Evolutionary conservation across 2,329 filamentous ascomycete genomes (phyloP), one percentile per base, ranked within the genome.

Genomic region (Hawksworthiomyces lignivorus): DNA sequence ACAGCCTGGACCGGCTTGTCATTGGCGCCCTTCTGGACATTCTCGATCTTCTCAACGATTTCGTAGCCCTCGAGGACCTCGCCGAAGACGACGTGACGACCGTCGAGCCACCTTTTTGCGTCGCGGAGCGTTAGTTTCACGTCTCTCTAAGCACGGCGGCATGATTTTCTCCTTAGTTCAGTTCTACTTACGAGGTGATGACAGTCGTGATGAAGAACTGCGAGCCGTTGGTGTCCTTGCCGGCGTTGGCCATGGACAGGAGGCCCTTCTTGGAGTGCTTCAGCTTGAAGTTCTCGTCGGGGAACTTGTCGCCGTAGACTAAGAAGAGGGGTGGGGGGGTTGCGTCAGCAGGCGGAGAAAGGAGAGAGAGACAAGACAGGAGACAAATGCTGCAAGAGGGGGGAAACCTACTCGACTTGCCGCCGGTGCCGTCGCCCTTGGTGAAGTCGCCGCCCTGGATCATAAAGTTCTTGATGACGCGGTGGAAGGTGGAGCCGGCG

Each of bases 221-320:
- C 45, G 82, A 87, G 60, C 86, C 85, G 61, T 89, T 89, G 72
- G 86, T 92, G 65, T 92, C 84, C 63, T 80, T 77, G 63, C 85
- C 85, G 47, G 84, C 77, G 68, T 89, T 89, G 65, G 84, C 86
- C 86, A 87, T 92, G 65, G 83, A 87, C 52, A 92, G 70, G 39
- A 87, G 69, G 57, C 86, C 86, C 65, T 80, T 82, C 77, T 87
- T 88, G 72, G 74, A 77, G 80, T 94, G 87, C 76, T 88, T 89
- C 61, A 90, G 75, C 81, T 92, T 90, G 77, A 94, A 92, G 82
- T 90, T 92, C 80, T 94, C 86, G 57, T 94, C 86, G 51, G 77
- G 67, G 69, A 92, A 92, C 68, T 85, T 86, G 55, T 77, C 72
- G 56, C 86, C 86, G 62, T 90, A 92, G 71, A 92, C 78, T 82